Base-by-base conservation (phyloP, 352 stramenopile genomes). In the Phytophthora sansomeana region DNA sequence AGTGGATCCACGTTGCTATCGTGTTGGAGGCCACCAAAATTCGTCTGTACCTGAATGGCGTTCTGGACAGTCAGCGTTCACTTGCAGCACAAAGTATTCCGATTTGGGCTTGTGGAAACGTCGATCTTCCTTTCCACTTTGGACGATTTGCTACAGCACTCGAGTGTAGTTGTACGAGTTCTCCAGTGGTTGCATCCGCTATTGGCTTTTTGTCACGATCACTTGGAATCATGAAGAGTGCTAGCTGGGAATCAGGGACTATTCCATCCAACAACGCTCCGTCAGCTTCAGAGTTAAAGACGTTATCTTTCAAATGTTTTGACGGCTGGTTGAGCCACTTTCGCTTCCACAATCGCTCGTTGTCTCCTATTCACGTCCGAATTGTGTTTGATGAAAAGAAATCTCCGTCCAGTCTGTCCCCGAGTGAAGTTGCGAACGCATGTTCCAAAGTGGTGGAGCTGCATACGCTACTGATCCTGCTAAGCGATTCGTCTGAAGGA, bases 361-460 rank as follows among this genome's bases (percentile, higher is more conserved):
- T 98, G 16, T 97, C 90, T 11, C 89, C 93, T 5, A 98, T 98
- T 56, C 93, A 98, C 60, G 90, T 98, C 11, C 87, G 88, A 1
- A 93, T 98, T 35, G 82, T 97, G 16, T 98, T 75, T 39, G 93
- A 98, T 51, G 80, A 92, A 46, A 89, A 87, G 43, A 90, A 78
- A 7, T 28, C 43, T 14, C 42, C 53, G 0, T 41, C 39, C 33
- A 30, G 10, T 21, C 4, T 50, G 1, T 13, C 8, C 13, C 16
- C 29, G 13, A 24, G 33, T 28, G 28, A 14, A n/a, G 9, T 5
- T 33, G 14, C 5, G 8, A 53, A 19, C 16, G 36, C 58, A 14
- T 36, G 62, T 5, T 57, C 39, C 3, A 77, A 74, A 49, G 24
- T 74, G 1, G 33, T 85, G 10, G 78, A 85, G 30, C 33, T 85